Conservation (phyloP, 148 eudicot genomes). For the Limonium bicolor region DNA sequence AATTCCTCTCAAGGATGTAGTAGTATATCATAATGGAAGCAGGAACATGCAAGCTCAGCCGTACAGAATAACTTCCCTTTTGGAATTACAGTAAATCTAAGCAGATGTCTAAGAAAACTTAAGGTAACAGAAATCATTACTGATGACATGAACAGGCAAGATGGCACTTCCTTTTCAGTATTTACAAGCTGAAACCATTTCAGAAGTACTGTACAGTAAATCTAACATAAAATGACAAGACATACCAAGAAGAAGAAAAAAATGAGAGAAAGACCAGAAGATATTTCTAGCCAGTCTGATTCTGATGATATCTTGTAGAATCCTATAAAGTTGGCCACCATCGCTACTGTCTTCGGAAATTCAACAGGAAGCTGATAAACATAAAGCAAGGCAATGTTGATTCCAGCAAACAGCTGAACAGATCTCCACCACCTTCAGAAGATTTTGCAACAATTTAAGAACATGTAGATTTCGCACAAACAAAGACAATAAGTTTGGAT, state of each 20-base stretch:
- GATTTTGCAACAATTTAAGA: no score
- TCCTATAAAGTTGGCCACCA: slow-evolving; percentile 46
- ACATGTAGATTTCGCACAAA: no score
- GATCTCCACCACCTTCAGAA: slow-evolving; percentile 85
- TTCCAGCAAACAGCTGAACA: slow-evolving; percentile 70
- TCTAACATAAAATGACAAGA: background rate
- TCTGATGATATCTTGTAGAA: slow-evolving; percentile 56
- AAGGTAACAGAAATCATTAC: background rate
- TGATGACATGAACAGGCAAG: background rate
- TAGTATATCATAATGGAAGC: background rate
- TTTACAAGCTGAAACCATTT: background rate
- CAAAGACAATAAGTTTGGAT: slow-evolving; percentile 2
- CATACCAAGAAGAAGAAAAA: background rate
- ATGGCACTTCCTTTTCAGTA: no score
- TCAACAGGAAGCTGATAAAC: slow-evolving; percentile 72
- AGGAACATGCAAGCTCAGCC: background rate
- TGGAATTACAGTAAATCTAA: background rate
- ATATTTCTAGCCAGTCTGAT: slow-evolving; percentile 28
- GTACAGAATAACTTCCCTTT: no score
- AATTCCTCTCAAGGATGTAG: background rate
- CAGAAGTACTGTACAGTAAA: background rate
- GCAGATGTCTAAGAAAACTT: background rate
- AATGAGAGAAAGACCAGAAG: background rate
- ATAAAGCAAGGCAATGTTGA: slow-evolving; percentile 55
- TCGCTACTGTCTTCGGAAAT: slow-evolving; percentile 22